phyloP scores from a whole-genome alignment of 192 early-diverging fungal species.

The Coemansia sp. region DNA sequence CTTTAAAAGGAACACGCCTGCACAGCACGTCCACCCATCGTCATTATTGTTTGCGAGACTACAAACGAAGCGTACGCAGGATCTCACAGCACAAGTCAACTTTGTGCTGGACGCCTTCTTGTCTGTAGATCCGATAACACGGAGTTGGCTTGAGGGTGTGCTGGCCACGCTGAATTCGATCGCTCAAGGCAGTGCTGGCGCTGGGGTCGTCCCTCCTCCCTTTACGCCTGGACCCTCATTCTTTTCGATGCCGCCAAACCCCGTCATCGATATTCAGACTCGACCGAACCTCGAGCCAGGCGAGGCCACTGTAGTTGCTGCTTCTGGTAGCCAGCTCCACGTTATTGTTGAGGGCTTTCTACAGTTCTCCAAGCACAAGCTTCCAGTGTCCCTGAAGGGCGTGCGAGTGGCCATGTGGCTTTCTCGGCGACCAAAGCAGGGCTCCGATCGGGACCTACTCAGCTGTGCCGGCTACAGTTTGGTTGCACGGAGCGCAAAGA shows the following conservation, averaged over 20 bases:
- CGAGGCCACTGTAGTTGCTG: slow-evolving; percentile 21
- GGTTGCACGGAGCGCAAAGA: slow-evolving; percentile 21
- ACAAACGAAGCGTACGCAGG: slow-evolving; percentile 12
- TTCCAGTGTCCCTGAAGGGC: slow-evolving; percentile 3
- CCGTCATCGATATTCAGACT: slow-evolving; percentile 35
- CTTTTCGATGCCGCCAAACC: slow-evolving; percentile 28
- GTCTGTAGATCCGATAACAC: slow-evolving; percentile 21
- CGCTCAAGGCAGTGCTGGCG: not conserved
- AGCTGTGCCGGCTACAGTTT: slow-evolving; percentile 19
- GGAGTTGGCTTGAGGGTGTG: slow-evolving; percentile 26
- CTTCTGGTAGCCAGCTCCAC: slow-evolving; percentile 47
- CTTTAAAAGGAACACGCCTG: slow-evolving; percentile 10
- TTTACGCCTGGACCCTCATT: slow-evolving; percentile 39
- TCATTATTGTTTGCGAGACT: slow-evolving; percentile 10
- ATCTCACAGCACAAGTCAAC: slow-evolving; percentile 21
- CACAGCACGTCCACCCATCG: slow-evolving; percentile 12
- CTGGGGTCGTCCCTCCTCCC: not conserved
- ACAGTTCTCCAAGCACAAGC: slow-evolving; percentile 14
- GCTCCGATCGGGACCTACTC: slow-evolving; percentile 19
- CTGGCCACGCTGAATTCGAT: not conserved
- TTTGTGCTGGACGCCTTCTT: slow-evolving; percentile 17
- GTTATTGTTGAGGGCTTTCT: slow-evolving; percentile 50
- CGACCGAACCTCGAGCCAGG: slow-evolving; percentile 30
- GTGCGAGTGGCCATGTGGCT: slow-evolving; percentile 43
- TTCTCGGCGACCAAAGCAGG: slow-evolving; percentile 24